Conservation (phyloP, 129 eudicot genomes). For the Helichrysum umbraculigerum region DNA sequence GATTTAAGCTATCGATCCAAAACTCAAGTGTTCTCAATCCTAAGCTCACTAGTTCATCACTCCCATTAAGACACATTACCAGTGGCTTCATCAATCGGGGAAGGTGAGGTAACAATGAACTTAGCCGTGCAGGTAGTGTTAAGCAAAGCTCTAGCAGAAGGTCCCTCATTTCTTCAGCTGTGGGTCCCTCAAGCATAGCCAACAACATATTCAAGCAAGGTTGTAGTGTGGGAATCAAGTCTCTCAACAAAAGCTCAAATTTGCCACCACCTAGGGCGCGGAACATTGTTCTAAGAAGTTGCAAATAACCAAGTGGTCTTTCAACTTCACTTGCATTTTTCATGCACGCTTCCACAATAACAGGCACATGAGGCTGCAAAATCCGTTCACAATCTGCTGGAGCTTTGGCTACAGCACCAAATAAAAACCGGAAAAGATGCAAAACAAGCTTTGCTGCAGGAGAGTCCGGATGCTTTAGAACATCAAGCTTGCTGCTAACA, state of each 20-base stretch:
- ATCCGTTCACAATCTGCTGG: constrained; percentile 97
- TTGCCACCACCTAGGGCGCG: constrained; percentile 95
- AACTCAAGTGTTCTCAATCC: constrained; percentile 94
- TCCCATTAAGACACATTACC: constrained; percentile 89
- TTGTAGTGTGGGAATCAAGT: constrained; percentile 62
- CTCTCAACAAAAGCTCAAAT: constrained; percentile 84
- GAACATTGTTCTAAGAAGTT: constrained; percentile 94
- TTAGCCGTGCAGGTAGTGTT: constrained; percentile 90
- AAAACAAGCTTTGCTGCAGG: constrained; percentile 93
- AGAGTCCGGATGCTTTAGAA: constrained; percentile 88
- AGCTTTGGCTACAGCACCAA: constrained; percentile 88
- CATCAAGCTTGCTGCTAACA: constrained; percentile 98
- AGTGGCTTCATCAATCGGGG: constrained; percentile 98
- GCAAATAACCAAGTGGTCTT: constrained; percentile 87
- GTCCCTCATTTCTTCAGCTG: constrained; percentile 90
- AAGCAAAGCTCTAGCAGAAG: constrained; percentile 89
- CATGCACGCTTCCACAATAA: constrained; percentile 96
- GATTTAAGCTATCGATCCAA: constrained; percentile 98
- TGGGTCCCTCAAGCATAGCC: constrained; percentile 98
- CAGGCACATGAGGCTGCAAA: constrained; percentile 90
- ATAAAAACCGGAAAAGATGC: constrained; percentile 84
- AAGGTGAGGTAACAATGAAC: constrained; percentile 88
- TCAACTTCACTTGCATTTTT: constrained; percentile 88
- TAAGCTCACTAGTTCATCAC: constrained; percentile 81
- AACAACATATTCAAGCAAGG: constrained; percentile 89